These are phyloP conservation scores for Sugiyamaella boreocaroliniensis DNA, from an alignment of 805 yeast species.

Conservation along the genomic window DNA sequence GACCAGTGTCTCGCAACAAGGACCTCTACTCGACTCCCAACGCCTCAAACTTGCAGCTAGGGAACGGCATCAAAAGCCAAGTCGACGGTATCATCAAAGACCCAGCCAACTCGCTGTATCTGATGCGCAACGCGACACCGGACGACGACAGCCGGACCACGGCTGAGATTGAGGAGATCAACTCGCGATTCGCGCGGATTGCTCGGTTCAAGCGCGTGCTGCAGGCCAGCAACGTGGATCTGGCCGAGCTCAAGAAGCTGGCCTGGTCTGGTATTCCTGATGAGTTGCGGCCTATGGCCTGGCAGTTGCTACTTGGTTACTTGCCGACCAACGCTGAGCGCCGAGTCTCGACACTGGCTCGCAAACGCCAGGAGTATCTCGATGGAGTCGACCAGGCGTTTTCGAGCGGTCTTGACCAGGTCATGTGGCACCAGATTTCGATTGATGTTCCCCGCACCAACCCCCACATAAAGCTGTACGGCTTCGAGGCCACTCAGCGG, in stretches of 20 bases:
- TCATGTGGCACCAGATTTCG: constrained; percentile 90
- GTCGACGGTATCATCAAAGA: constrained; percentile 22
- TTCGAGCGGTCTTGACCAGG: constrained; percentile 56
- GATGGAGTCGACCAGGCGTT: constrained; percentile 69
- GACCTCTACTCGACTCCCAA: constrained; percentile 8
- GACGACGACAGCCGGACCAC: constrained; percentile 29
- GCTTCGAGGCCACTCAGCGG: constrained; percentile 61
- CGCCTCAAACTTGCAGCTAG: constrained; percentile 2
- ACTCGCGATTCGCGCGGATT: constrained; percentile 55
- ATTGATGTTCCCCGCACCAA: constrained; percentile 94
- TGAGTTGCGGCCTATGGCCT: constrained; percentile 69
- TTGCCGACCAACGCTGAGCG: constrained; percentile 79
- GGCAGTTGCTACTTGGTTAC: constrained; percentile 89
- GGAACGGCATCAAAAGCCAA: constrained; percentile 17
- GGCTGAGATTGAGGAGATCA: constrained; percentile 48
- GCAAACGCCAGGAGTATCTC: constrained; percentile 79
- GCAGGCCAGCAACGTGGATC: constrained; percentile 48
- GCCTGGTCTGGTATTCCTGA: constrained; percentile 94
- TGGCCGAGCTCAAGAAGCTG: constrained; percentile 63
- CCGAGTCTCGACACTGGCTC: constrained; percentile 57
- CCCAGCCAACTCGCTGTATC: constrained; percentile 27
- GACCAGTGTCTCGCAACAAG: constrained; percentile 8
- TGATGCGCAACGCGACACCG: constrained; percentile 16
- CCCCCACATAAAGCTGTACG: constrained; percentile 72
- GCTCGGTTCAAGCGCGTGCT: constrained; percentile 61